Evolutionary conservation across 129 eudicot genomes (phyloP).

Genomic region (Heracleum sosnowskyi): DNA sequence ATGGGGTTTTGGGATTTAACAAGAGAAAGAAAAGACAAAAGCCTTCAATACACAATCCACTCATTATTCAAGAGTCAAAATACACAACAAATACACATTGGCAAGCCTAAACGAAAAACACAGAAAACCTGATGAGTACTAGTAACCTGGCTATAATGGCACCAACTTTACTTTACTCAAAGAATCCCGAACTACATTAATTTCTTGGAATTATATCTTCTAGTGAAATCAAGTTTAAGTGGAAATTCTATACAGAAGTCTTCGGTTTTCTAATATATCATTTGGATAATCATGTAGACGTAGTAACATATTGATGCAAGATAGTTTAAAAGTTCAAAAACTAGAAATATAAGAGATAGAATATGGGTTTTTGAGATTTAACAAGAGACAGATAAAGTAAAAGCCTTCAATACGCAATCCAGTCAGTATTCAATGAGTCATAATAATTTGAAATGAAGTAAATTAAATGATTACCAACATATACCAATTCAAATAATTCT

Average conservation of each 20-base stretch:
- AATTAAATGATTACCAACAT: neutral
- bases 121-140: conserved; percentile 47
- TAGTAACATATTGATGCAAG: neutral
- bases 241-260: neutral
- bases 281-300: neutral
- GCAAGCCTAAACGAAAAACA: too few relatives aligned
- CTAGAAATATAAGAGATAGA: neutral
- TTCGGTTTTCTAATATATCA: neutral
- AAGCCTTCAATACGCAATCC: neutral
- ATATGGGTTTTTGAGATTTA: neutral
- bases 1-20: neutral
- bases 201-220: neutral
- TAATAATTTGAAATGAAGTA: neutral
- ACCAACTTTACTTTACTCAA: neutral
- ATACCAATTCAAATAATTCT: neutral
- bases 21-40: neutral
- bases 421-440: neutral
- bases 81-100: too few relatives aligned
- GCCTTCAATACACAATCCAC: neutral
- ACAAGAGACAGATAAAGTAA: neutral
- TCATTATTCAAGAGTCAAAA: neutral
- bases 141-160: conserved; percentile 43
- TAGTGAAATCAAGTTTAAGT: neutral
- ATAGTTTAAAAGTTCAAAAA: neutral
- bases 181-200: neutral